Evolutionary conservation across 2,329 filamentous ascomycete species (phyloP), one percentile per base, ranked within the genome.

Genomic region (Lithohypha guttulata): DNA sequence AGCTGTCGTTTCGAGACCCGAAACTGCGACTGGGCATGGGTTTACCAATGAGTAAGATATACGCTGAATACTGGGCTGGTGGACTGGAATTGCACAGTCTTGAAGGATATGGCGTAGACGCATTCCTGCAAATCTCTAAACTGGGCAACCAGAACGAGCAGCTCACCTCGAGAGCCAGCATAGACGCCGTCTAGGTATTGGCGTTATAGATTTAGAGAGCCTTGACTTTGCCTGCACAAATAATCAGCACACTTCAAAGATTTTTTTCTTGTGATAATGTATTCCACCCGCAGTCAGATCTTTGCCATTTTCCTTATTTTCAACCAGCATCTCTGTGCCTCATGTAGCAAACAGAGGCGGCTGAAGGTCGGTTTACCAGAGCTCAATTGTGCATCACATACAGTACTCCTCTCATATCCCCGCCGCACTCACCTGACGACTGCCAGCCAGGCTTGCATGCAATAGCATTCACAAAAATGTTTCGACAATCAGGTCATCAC

Each of bases 131-230:
- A 57, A 94, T 98, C 44, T 93, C 85, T 4, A 93, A 93, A 59
- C 69, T 98, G 42, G 91, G 91, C 14, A 98, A 98, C 59, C 95
- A 94, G 69, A 95, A 96, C 55, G 91, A 98, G 66, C 85, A 93
- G 60, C 69, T 98, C 45, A 85, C 71, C 13, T 85, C 77, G 19
- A 68, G 82, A 53, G 82, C 82, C 18, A 77, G 72, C 48, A 84
- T 87, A 69, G 82, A 87, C 59, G 79, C 81, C 14, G 73, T 87
- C 9, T 84, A 66, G 60, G 23, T n/a, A n/a, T n/a, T n/a, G n/a
- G n/a, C n/a, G n/a, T n/a, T n/a, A n/a, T n/a, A n/a, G n/a, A n/a
- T n/a, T n/a, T n/a, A n/a, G n/a, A n/a, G n/a, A n/a, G n/a, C n/a
- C n/a, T n/a, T n/a, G n/a, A n/a, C n/a, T n/a, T n/a, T n/a, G n/a